A percentile compares a stretch with the other conserved stretches of the same genome.
phyloP scores from a whole-genome alignment of 805 yeast species.

The Tetrapisispora phaffii region DNA sequence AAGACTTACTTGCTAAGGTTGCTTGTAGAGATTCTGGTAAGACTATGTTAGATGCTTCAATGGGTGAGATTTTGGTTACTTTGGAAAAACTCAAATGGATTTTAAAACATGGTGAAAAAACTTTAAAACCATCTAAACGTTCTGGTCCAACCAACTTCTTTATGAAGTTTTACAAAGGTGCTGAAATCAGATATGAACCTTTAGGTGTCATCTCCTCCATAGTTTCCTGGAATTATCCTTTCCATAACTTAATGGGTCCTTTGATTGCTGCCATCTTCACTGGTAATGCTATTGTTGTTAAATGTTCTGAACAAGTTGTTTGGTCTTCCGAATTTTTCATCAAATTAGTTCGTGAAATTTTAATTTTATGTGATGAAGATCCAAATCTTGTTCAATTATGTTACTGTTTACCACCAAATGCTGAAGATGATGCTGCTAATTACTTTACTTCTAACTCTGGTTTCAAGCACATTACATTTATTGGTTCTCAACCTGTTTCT shows the following conservation, averaged over 20 bases:
- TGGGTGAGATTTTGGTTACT: conserved; percentile 95
- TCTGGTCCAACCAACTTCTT: conserved; percentile 82
- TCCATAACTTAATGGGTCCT: conserved; percentile 91
- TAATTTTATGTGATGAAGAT: conserved; percentile 63
- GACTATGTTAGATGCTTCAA: conserved; percentile 88
- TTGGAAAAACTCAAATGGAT: conserved; percentile 90
- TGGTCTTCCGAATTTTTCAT: conserved; percentile 86
- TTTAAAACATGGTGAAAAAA: conserved; percentile 66
- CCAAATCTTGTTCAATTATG: conserved; percentile 80
- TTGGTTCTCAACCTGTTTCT: conserved; percentile 93
- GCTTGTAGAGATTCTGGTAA: conserved; percentile 97
- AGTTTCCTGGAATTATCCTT: conserved; percentile 96
- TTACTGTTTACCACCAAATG: conserved; percentile 68
- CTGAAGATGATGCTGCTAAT: conserved; percentile 45
- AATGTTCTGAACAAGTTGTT: conserved; percentile 91
- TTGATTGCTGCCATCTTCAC: conserved; percentile 79
- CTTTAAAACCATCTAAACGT: conserved; percentile 60
- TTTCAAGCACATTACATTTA: conserved; percentile 81
- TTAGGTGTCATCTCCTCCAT: conserved; percentile 78
- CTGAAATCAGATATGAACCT: conserved; percentile 91
- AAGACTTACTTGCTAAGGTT: conserved; percentile 75
- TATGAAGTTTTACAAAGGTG: conserved; percentile 75
- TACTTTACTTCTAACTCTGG: conserved; percentile 76
- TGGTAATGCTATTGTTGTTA: conserved; percentile 84
- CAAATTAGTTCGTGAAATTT: conserved; percentile 58